Evolutionary conservation across 2,329 filamentous ascomycete genomes (phyloP).

Genomic region (Acephala macrosclerotiorum): DNA sequence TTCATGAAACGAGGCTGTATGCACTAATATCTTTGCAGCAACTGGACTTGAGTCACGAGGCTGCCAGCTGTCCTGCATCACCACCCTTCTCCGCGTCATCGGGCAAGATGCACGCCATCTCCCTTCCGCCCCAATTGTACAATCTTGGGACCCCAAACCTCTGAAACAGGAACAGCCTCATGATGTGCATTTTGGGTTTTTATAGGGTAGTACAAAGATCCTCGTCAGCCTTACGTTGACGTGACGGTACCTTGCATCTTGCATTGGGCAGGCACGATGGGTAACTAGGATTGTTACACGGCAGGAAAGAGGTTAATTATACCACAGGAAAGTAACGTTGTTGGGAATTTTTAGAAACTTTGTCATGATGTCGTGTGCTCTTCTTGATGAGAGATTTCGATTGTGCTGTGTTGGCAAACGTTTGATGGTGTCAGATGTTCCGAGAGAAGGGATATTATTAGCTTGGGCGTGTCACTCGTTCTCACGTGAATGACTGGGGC

Average conservation of each 20-base stretch:
- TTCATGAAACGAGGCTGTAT: background rate
- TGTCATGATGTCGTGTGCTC: conserved; percentile 1
- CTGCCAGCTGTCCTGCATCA: background rate
- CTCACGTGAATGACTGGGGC: no score
- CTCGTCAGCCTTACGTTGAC: background rate
- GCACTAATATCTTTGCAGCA: background rate
- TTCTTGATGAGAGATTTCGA: background rate
- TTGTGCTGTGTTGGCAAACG: background rate
- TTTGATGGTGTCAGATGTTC: background rate
- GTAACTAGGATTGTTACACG: background rate
- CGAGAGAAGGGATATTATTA: no score
- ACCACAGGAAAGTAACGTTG: background rate
- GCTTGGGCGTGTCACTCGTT: no score
- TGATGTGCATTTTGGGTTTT: background rate
- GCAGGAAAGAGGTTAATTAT: background rate
- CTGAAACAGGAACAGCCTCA: no score
- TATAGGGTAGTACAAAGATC: background rate
- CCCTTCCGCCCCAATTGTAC: no score
- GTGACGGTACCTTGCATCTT: conserved; percentile 1
- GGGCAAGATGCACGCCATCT: no score
- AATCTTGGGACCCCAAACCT: no score
- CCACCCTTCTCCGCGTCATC: background rate
- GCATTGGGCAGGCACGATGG: background rate
- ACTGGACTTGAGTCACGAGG: background rate
- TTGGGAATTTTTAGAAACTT: background rate